Conservation (phyloP, 2,329 filamentous ascomycete genomes). For the Aaosphaeria pasadenensis region DNA sequence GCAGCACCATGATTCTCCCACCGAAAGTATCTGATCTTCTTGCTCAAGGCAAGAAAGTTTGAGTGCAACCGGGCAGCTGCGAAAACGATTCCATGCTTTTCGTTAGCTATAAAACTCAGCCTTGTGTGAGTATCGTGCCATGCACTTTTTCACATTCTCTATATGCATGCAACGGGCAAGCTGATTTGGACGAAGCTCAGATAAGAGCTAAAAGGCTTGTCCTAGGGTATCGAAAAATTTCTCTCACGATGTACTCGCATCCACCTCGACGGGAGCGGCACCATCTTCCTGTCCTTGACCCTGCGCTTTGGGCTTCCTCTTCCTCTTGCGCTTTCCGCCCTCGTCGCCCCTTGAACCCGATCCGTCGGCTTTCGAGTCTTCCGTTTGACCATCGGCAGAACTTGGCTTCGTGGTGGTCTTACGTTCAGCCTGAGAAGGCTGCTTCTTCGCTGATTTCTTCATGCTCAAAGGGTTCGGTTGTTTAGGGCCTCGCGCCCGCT, state of each 20-base stretch:
- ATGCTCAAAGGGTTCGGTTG: conserved; percentile 69
- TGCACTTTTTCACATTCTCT: no score
- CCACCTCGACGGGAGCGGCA: conserved; percentile 8
- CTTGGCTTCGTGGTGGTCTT: neutral
- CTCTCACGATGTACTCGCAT: conserved; percentile 18
- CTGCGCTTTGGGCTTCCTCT: conserved; percentile 38
- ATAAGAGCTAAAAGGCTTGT: no score
- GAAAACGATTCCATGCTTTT: no score
- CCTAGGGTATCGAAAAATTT: no score
- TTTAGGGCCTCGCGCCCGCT: conserved; percentile 60
- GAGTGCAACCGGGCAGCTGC: conserved; percentile 7
- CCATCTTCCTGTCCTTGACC: conserved; percentile 12
- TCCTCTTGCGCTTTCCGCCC: conserved; percentile 34
- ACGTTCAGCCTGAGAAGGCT: neutral
- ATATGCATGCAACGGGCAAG: no score
- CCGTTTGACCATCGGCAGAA: neutral
- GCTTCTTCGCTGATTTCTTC: conserved; percentile 62
- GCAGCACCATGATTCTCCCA: conserved; percentile 78
- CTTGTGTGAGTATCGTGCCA: no score
- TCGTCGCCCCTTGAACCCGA: conserved; percentile 16
- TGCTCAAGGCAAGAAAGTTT: conserved; percentile 50
- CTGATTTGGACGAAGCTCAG: no score
- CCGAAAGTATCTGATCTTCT: conserved; percentile 70
- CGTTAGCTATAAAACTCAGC: no score
- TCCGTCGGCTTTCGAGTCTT: neutral